Conservation (phyloP, 2,329 filamentous ascomycete genomes). For the Volutella citrinella region DNA sequence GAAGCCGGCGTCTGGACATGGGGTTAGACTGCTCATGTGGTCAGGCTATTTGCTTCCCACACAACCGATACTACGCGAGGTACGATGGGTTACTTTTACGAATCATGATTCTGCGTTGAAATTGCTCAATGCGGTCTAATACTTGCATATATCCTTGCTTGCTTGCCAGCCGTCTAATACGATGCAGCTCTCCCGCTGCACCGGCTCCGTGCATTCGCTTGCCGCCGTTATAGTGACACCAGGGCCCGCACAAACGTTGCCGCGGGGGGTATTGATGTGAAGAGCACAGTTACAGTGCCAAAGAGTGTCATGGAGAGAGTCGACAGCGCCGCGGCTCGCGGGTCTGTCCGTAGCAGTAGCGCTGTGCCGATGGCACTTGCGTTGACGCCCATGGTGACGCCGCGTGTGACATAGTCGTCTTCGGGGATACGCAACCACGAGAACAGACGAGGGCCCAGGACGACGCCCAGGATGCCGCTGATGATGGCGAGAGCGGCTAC, state of each 20-base stretch:
- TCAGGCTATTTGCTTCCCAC: too few species aligned
- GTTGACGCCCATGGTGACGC: constrained; percentile 59
- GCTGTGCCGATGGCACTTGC: constrained; percentile 59
- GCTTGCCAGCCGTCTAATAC: too few species aligned
- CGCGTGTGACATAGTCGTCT: constrained; percentile 62
- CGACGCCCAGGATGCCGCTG: constrained; percentile 56
- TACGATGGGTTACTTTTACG: too few species aligned
- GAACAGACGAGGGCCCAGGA: constrained; percentile 51
- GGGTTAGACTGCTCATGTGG: too few species aligned
- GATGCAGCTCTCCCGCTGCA: too few species aligned
- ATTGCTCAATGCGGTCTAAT: too few species aligned
- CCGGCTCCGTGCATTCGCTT: too few species aligned
- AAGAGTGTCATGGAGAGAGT: constrained; percentile 61
- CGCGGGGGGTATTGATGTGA: constrained; percentile 55
- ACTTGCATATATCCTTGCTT: too few species aligned
- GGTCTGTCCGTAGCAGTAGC: constrained; percentile 52
- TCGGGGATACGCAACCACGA: constrained; percentile 50
- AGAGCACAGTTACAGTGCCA: constrained; percentile 55
- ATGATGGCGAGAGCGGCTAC: constrained; percentile 56
- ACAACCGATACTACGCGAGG: too few species aligned
- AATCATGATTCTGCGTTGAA: too few species aligned
- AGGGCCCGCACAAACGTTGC: constrained; percentile 45
- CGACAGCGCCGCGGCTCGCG: constrained; percentile 56
- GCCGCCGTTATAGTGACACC: constrained; percentile 36
- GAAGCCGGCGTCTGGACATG: too few species aligned